Base-by-base conservation (phyloP, 192 early-diverging fungal genomes). In the Gaertneriomyces sp. region DNA sequence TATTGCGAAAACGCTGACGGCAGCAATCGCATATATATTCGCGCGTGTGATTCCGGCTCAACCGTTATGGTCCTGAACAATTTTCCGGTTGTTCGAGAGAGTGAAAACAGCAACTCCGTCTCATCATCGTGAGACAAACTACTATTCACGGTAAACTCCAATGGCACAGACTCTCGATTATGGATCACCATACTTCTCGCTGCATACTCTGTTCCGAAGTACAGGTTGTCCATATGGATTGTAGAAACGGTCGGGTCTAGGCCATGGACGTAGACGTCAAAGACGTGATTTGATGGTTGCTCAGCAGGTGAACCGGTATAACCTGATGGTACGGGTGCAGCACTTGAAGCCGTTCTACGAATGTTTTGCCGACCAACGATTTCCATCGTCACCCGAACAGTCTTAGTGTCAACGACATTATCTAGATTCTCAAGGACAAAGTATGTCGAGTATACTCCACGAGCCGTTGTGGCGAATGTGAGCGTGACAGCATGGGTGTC, bases 111-210 rank as follows among this genome's bases (percentile, higher is more conserved):
- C 7, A 92, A 73, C 72, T 92, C 90, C 0, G 83, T 82, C 9
- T 79, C 72, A 53, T 88, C 88, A 16, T 87, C 76, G 25, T 74
- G 68, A 6, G 80, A 71, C 10, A 91, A 55, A 58, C 83, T 90
- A 20, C 82, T 85, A 66, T 83, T 86, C 69, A 92, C 75, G 7
- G 85, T 81, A 68, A 92, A 92, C 64, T 92, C 89, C 41, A 92
- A 75, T 4, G 89, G 85, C 3, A 90, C 85, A 1, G 73, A 64
- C 61, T 92, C 90, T 11, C 85, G 76, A 63, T 92, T 92, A 60
- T 79, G 80, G 9, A 92, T 88, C 0, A 91, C 81, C 68, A 92
- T 83, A 60, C 81, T 83, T 40, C 88, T 64, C 7, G 89, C 85
- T 2, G 86, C 76, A 60, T 90, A 90, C 57, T 89, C 87, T 17